A percentile compares a stretch with the other conserved stretches of the same genome.
phyloP scores from a whole-genome alignment of 108 stramenopile species.

The Skeletonema potamos region DNA sequence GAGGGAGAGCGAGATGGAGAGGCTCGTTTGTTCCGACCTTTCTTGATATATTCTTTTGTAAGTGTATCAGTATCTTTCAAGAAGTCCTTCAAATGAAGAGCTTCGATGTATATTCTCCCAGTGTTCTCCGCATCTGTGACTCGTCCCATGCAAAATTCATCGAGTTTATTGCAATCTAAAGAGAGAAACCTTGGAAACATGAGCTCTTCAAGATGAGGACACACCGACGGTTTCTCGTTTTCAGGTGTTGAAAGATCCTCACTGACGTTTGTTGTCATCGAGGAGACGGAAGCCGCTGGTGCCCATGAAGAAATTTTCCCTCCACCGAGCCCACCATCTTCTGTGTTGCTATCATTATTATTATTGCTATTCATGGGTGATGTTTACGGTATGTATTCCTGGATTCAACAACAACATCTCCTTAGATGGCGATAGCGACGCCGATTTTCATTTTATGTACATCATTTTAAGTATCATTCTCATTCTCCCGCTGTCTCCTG shows the following conservation, averaged over 20 bases:
- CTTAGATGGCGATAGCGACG: no score
- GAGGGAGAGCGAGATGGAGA: neutral
- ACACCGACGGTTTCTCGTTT: neutral
- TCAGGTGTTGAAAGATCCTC: neutral
- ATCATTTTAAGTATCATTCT: no score
- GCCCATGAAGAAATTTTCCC: conserved; percentile 22
- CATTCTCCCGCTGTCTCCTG: no score
- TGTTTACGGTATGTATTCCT: neutral
- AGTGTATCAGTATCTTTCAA: conserved; percentile 28
- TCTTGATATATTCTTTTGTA: conserved; percentile 3
- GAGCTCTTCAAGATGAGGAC: conserved; percentile 39
- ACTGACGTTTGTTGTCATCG: neutral
- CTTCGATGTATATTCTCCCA: conserved; percentile 25
- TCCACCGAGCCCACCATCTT: neutral
- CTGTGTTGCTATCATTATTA: neutral
- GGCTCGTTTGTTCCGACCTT: conserved; percentile 11
- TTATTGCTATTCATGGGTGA: neutral
- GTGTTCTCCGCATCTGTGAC: conserved; percentile 3
- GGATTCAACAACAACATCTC: no score
- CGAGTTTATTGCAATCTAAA: conserved; percentile 25
- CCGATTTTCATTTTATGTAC: no score
- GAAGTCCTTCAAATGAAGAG: conserved; percentile 33
- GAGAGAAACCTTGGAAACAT: conserved; percentile 33
- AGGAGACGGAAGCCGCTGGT: neutral
- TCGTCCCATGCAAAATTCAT: conserved; percentile 29